A percentile compares a stretch with the other conserved stretches of the same genome.
Conservation (phyloP, 2,329 filamentous ascomycete species). For the Chaetomiaceae sp. region DNA sequence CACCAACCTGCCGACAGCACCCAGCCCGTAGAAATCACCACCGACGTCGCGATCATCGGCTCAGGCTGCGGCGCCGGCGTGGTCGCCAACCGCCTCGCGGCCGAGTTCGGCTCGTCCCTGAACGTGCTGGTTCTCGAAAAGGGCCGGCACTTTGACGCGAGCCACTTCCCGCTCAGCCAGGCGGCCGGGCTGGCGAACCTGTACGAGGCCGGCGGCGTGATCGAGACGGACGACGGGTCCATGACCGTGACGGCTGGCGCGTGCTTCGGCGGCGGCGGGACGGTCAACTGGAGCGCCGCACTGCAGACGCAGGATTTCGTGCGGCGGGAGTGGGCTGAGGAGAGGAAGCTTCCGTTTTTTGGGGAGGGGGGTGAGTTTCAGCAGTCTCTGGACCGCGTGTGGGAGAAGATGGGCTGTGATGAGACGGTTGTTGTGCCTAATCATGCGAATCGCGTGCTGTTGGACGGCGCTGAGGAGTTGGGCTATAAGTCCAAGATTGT, state of each 20-base stretch:
- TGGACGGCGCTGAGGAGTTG: slow-evolving; percentile 69
- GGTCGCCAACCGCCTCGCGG: slow-evolving; percentile 71
- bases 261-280: slow-evolving; percentile 81
- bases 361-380: slow-evolving; percentile 64
- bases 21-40: slow-evolving; percentile 56
- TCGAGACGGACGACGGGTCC: slow-evolving; percentile 51
- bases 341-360: slow-evolving; percentile 65
- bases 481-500: slow-evolving; percentile 66
- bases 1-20: slow-evolving; percentile 30
- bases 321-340: slow-evolving; percentile 72
- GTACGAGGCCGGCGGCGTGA: slow-evolving; percentile 62
- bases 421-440: slow-evolving; percentile 66
- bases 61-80: slow-evolving; percentile 84
- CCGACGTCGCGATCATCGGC: slow-evolving; percentile 80
- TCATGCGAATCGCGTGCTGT: slow-evolving; percentile 62
- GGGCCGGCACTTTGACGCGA: slow-evolving; percentile 67
- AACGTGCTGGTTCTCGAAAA: slow-evolving; percentile 68
- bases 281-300: slow-evolving; percentile 74
- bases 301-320: slow-evolving; percentile 68
- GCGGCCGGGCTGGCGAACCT: slow-evolving; percentile 56
- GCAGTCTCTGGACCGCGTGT: slow-evolving; percentile 73
- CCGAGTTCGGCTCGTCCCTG: slow-evolving; percentile 57
- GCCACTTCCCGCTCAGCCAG: slow-evolving; percentile 70
- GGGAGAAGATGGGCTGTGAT: slow-evolving; percentile 70
- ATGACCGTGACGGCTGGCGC: slow-evolving; percentile 62